phyloP scores from a whole-genome alignment of 179 eudicot species.

The Gypsophila paniculata region DNA sequence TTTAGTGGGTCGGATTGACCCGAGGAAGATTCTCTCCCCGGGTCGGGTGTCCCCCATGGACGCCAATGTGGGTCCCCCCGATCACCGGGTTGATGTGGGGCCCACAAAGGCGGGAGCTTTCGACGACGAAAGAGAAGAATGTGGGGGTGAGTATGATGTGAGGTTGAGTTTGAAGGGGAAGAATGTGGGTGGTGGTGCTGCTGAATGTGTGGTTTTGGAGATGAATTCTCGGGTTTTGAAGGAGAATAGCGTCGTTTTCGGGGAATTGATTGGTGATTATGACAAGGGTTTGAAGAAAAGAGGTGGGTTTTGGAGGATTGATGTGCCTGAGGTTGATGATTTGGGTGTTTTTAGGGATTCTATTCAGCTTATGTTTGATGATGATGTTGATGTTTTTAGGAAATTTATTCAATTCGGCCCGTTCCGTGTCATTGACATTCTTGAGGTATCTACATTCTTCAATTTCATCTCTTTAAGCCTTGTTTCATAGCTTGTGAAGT shows the following conservation, averaged over 20 bases:
- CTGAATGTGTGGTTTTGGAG: conserved; percentile 58
- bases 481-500: neutral
- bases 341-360: conserved; percentile 69
- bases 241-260: conserved; percentile 55
- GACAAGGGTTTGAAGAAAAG: conserved; percentile 32
- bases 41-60: conserved; percentile 91
- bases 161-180: conserved; percentile 82
- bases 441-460: conserved; percentile 45
- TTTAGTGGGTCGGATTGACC: conserved; percentile 51
- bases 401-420: conserved; percentile 59
- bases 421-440: conserved; percentile 68
- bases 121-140: conserved; percentile 11
- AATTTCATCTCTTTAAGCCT: neutral
- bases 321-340: conserved; percentile 80
- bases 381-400: conserved; percentile 44
- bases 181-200: conserved; percentile 47
- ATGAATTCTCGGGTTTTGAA: conserved; percentile 62
- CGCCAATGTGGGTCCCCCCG: conserved; percentile 17
- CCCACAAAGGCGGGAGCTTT: conserved; percentile 15
- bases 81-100: conserved; percentile 27
- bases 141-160: conserved; percentile 47
- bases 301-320: conserved; percentile 61
- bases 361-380: conserved; percentile 87
- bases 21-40: conserved; percentile 86
- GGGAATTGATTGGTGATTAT: conserved; percentile 42